These are phyloP conservation scores for Stagonosporopsis chrysanthemi DNA, from an alignment of 2,329 filamentous ascomycete genomes.

Conservation along the genomic window DNA sequence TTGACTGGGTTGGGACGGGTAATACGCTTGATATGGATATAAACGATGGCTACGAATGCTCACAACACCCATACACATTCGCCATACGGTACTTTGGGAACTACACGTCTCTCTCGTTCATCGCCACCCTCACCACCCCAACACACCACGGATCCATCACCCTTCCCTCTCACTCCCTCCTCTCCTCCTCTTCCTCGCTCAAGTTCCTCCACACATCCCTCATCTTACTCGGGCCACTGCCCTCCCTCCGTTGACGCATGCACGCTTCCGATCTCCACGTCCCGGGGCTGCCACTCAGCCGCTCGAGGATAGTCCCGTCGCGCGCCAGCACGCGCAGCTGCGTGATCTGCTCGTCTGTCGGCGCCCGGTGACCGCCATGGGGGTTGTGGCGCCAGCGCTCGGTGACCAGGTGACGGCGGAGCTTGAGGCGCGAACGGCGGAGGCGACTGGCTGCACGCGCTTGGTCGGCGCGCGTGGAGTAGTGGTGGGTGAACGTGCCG, in stretches of 20 bases:
- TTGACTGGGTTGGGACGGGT: conserved; percentile 2
- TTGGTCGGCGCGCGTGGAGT: too few species aligned
- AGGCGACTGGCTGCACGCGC: neutral
- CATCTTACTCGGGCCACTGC: neutral
- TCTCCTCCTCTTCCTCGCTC: neutral
- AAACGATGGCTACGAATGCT: neutral
- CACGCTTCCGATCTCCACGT: neutral
- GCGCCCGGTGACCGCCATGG: neutral
- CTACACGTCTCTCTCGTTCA: neutral
- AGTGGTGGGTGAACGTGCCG: too few species aligned
- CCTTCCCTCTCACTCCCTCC: neutral
- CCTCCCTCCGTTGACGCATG: neutral
- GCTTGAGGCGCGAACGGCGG: neutral
- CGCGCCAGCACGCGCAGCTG: neutral
- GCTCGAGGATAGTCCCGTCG: neutral
- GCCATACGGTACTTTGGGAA: neutral
- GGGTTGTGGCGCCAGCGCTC: neutral
- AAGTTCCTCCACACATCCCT: neutral
- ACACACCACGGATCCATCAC: conserved; percentile 3
- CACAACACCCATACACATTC: neutral
- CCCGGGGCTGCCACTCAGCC: neutral
- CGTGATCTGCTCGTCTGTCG: neutral
- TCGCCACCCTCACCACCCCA: neutral
- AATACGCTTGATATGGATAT: conserved; percentile 3
- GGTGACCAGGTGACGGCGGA: neutral